These are phyloP conservation scores for Fusarium sp. DNA, from an alignment of 2,329 filamentous ascomycete species.

Conservation along the genomic window DNA sequence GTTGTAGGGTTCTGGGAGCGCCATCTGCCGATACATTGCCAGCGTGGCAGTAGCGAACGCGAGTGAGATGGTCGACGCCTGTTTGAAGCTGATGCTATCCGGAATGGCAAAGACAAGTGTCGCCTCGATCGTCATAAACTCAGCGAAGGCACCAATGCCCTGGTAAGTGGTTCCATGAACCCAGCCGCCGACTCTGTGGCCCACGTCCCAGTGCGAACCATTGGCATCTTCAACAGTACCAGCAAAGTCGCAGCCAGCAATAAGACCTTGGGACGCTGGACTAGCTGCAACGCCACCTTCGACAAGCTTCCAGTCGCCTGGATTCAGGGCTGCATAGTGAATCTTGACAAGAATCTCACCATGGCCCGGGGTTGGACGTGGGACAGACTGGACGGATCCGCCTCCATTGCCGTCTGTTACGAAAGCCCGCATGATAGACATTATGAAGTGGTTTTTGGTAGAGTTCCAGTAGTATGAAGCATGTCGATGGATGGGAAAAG, in stretches of 20 bases:
- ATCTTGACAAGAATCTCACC: conserved; percentile 12
- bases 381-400: background rate
- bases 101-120: conserved; percentile 14
- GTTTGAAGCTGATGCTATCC: conserved; percentile 5
- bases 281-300: conserved; percentile 5
- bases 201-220: background rate
- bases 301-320: conserved; percentile 23
- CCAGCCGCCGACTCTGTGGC: conserved; percentile 16
- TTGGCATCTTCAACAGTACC: conserved; percentile 8
- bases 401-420: conserved; percentile 8
- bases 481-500: background rate
- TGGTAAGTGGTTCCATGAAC: conserved; percentile 8
- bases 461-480: background rate
- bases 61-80: conserved; percentile 11
- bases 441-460: background rate
- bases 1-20: background rate
- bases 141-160: conserved; percentile 1
- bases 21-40: conserved; percentile 6
- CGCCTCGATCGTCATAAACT: conserved; percentile 7
- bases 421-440: conserved; percentile 15
- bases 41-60: conserved; percentile 20
- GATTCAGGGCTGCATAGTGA: conserved; percentile 11
- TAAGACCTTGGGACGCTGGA: background rate
- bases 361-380: background rate
- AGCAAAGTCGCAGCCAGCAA: conserved; percentile 19